Conservation (phyloP, 1,139 yeast species). For the Geotrichum citri-aurantii region DNA sequence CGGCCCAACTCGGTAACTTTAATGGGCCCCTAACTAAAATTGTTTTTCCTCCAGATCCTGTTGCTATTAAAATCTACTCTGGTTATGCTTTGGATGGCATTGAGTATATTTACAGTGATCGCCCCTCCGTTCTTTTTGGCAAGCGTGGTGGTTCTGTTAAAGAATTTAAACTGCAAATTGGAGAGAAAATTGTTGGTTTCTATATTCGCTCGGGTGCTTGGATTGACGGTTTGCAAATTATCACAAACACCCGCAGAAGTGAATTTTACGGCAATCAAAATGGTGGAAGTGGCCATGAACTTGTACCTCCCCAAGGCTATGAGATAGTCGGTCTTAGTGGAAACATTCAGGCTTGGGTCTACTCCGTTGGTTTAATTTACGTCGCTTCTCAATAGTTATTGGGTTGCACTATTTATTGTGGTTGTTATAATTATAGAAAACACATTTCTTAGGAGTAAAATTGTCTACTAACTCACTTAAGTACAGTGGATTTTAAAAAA, state of each 20-base stretch:
- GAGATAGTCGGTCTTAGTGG: conserved; percentile 66
- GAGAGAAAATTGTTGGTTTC: conserved; percentile 57
- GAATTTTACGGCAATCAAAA: conserved; percentile 53
- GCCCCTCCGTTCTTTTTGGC: conserved; percentile 45
- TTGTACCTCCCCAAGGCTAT: conserved; percentile 56
- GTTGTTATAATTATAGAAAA: neutral
- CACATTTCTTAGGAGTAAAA: too few relatives aligned
- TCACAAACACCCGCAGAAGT: conserved; percentile 42
- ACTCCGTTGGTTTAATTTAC: conserved; percentile 64
- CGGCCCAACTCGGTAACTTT: conserved; percentile 28
- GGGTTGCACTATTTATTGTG: conserved; percentile 1
- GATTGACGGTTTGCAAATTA: conserved; percentile 77
- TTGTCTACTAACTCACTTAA: too few relatives aligned
- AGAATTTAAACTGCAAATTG: conserved; percentile 51
- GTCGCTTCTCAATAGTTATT: conserved; percentile 18
- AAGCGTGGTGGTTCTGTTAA: conserved; percentile 51
- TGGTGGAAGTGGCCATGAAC: conserved; percentile 63
- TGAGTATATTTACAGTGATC: conserved; percentile 32
- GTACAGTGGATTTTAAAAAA: too few relatives aligned
- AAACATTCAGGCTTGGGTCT: conserved; percentile 59
- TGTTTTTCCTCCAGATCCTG: conserved; percentile 33
- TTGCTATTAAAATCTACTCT: conserved; percentile 54
- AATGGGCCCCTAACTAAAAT: conserved; percentile 23
- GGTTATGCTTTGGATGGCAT: conserved; percentile 82
- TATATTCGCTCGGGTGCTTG: conserved; percentile 73